Base-by-base conservation (phyloP, 148 eudicot species). In the Beta vulgaris region DNA sequence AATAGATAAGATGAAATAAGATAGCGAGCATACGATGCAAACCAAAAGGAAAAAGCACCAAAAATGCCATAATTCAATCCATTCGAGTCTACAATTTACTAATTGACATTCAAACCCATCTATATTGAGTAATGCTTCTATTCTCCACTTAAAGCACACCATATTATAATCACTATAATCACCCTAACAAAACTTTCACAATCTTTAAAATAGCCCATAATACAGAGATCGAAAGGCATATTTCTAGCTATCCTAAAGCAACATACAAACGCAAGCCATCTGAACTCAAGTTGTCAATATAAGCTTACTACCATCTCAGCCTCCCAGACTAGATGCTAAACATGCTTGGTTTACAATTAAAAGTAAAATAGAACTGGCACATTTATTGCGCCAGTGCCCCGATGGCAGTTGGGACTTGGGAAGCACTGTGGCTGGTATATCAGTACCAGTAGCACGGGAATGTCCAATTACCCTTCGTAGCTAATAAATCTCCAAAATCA, bases 261-360 rank as follows among this genome's bases (percentile, higher is more conserved):
- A 57, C 74, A 81, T 72, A 81, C 80, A 81, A 55, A 76, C 40
- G 53, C 84, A 81, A 81, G 76, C 77, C 77, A 66, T 73, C 74
- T 72, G 73, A 80, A 39, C 73, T 73, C 77, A 35, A 69, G 25
- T 43, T 74, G 71, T 74, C 78, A 75, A 64, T 61, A 75, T 74
- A 69, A 80, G 46, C 57, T n/a, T 75, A 75, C 37, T 70, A 63
- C 40, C 66, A 67, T 68, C 62, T 46, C 61, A 58, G 51, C 32
- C 82, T 59, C 74, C 82, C 73, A 43, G 62, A 73, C 59, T 66
- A 48, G 73, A 67, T 43, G 76, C 71, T 34, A 75, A 76, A 66
- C 74, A 76, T 61, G 63, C 64, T 43, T 65, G 68, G 65, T 76
- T 72, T 75, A 71, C 76, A 65, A 80, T 49, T 37, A 44, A 70